Evolutionary conservation across 192 early-diverging fungal genomes (phyloP), one percentile per base, ranked within the genome.

Genomic region (Coemansia sp.): DNA sequence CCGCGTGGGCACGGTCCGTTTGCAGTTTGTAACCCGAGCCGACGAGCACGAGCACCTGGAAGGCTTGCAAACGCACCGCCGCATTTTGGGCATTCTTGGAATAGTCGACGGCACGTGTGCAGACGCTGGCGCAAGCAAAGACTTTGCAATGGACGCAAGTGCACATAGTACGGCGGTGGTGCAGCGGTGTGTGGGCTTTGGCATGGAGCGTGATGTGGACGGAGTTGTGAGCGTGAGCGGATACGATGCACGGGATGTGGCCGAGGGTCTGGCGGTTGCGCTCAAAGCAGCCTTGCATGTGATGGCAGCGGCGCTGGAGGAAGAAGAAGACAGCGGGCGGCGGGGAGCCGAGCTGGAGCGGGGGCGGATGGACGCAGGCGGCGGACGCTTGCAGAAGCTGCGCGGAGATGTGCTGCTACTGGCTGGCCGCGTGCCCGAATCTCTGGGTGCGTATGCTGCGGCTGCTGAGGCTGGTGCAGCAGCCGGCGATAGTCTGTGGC

Each of bases 21-120:
- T 82, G 26, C 43, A 61, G 4, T 82, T 77, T 37, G 50, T 65
- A 0, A 45, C 58, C 0, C 43, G 37, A 25, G 47, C 54, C 14
- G 61, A 39, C 53, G 80, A 74, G 26, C 76, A 77, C 54, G 81
- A 75, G 69, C 68, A 78, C 39, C 50, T 83, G 56, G 81, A 78
- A 53, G 75, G 76, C 17, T 54, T 83, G 47, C 81, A 83, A 61
- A 83, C 76, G 53, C 70, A 78, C 70, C 57, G 81, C 23, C 81
- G 75, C 58, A 57, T 66, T 4, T 50, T 83, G 47, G 81, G 81
- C 25, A 72, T 83, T 0, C 62, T 83, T 26, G 81, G 81, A 7
- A 62, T 83, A 17, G 26, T 75, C 21, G 75, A 83, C 59, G 68
- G 80, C 43, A 6, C 47, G 14, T 65, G 54, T 37, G 68, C 17